These are phyloP conservation scores for Chalara sp. DNA, from an alignment of 2,329 filamentous ascomycete species.

Conservation along the genomic window DNA sequence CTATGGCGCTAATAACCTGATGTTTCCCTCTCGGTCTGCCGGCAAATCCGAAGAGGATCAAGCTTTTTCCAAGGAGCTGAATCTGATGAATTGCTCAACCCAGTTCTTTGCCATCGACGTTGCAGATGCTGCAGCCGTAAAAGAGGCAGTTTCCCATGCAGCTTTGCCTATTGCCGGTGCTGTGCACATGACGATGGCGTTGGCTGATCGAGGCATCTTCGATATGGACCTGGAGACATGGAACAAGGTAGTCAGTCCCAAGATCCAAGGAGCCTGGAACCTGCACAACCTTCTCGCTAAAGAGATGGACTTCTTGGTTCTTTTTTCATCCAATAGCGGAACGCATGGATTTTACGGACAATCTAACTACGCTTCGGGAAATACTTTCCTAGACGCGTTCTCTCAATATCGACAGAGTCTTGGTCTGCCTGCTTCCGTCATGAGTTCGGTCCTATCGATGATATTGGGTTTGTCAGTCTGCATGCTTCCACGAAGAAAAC, in stretches of 20 bases:
- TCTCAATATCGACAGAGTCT: neutral
- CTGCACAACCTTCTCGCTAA: neutral
- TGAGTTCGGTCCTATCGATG: conserved; percentile 5
- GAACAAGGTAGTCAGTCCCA: conserved; percentile 6
- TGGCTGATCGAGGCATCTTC: conserved; percentile 10
- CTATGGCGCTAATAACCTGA: too few relatives aligned
- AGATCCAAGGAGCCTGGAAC: conserved; percentile 11
- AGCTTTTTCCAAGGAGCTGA: too few relatives aligned
- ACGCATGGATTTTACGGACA: conserved; percentile 6
- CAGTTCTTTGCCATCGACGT: neutral
- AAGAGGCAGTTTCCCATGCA: neutral
- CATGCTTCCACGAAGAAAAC: neutral
- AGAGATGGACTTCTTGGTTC: conserved; percentile 8
- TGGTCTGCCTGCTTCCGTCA: neutral
- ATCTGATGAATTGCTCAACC: neutral
- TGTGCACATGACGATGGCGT: conserved; percentile 12
- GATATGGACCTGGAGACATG: conserved; percentile 11
- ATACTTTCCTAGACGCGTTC: conserved; percentile 18
- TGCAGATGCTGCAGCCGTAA: neutral
- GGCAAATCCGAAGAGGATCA: too few relatives aligned
- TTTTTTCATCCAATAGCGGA: conserved; percentile 29
- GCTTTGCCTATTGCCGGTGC: conserved; percentile 7
- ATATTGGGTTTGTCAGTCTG: conserved; percentile 5
- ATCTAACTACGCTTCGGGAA: conserved; percentile 17
- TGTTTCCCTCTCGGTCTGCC: conserved; percentile 4